phyloP scores from a whole-genome alignment of 164 flowering plant species.

The Vitis cinerea region DNA sequence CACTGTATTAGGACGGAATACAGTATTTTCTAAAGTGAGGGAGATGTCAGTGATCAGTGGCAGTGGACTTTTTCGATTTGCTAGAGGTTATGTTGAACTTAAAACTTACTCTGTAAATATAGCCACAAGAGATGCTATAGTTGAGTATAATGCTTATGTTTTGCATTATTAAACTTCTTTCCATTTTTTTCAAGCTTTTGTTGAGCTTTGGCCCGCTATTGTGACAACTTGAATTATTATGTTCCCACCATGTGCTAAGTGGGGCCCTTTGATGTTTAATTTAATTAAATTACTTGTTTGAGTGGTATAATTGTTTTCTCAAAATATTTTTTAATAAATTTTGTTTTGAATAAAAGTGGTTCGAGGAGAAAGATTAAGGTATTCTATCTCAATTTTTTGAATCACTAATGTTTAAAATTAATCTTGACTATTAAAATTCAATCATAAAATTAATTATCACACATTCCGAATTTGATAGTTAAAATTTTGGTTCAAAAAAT shows the following conservation, averaged over 20 bases:
- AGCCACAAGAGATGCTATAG: constrained; percentile 24
- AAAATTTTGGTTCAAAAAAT: no score
- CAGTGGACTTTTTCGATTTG: constrained; percentile 44
- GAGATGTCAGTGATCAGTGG: constrained; percentile 67
- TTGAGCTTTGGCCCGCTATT: neutral
- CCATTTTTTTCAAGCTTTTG: neutral
- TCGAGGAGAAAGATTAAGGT: no score
- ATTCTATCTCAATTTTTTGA: no score
- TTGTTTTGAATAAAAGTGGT: no score
- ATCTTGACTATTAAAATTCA: no score
- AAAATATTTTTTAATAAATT: no score
- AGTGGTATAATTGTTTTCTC: no score
- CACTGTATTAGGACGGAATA: constrained; percentile 44
- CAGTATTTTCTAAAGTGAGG: constrained; percentile 31
- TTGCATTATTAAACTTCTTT: constrained; percentile 21
- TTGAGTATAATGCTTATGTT: constrained; percentile 33
- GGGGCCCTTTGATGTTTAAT: no score
- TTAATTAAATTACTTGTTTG: no score
- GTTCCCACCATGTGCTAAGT: neutral
- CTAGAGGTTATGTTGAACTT: constrained; percentile 29
- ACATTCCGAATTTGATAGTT: no score
- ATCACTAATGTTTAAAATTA: no score
- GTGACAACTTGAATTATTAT: neutral
- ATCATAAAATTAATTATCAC: no score
- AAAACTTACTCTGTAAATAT: constrained; percentile 15